Base-by-base conservation (phyloP, 495 filamentous ascomycete species). In the Geoglossum glabrum region DNA sequence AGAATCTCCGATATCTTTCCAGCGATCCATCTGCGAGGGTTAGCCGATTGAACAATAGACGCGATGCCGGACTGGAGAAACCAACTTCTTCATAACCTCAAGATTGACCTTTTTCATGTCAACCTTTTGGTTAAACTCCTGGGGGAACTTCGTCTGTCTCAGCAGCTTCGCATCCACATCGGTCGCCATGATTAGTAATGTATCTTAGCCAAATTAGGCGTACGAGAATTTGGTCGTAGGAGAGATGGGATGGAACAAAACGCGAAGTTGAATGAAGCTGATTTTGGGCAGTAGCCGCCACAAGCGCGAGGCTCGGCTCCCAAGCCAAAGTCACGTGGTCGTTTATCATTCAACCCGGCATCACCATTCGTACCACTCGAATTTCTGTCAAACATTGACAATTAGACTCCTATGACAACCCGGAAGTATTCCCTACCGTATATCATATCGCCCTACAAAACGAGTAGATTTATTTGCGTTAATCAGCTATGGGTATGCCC, bases 21-120 rank as follows among this genome's bases (percentile, higher is more conserved):
- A 2, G 86, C 83, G 66, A 97, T 95, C 92, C 92, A 98, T 71
- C 89, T 95, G 63, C 45, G 62, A 61, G 10, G 59, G 52, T 49
- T 15, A 59, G 66, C 33, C 47, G 15, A 47, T 19, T 15, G n/a
- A 36, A n/a, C 13, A 21, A 57, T 27, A 46, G 40, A 58, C 38
- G 0, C 25, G 26, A 54, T 13, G 54, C 5, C 15, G 60, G 23
- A 30, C n/a, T 40, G 21, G 28, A 49, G 45, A 55, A 47, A 67
- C 78, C 62, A 66, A 95, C 87, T 88, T 93, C 76, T 96, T 96
- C 81, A 97, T 90, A 58, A 97, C 87, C 69, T 93, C 89, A 25
- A 95, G 74, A 64, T 96, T 95, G 66, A 97, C 87, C 72, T 97
- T 99, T 59, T 79, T 78, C 83, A 92, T 93, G 72, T 99, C 90